These are phyloP conservation scores for Salix viminalis DNA, from an alignment of 345 rosid genomes.

Conservation along the genomic window DNA sequence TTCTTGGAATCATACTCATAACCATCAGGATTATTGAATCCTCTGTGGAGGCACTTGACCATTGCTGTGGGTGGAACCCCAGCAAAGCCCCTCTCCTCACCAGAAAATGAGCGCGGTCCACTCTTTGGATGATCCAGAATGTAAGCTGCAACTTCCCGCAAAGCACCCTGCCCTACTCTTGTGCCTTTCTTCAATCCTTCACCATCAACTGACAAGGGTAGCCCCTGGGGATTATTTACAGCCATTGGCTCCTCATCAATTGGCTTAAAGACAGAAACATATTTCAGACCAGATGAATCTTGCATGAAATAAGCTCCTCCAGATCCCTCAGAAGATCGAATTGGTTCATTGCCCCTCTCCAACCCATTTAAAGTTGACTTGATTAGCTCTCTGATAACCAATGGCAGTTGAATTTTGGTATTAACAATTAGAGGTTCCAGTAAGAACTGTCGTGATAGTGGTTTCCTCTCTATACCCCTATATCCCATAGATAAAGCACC, in stretches of 20 bases:
- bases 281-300: conserved; percentile 56
- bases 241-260: conserved; percentile 91
- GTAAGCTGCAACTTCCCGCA: conserved; percentile 88
- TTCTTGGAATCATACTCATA: conserved; percentile 36
- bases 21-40: conserved; percentile 63
- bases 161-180: conserved; percentile 70
- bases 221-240: conserved; percentile 66
- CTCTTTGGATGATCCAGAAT: conserved; percentile 64
- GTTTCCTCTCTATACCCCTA: conserved; percentile 20
- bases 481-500: conserved; percentile 10
- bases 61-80: conserved; percentile 82
- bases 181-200: conserved; percentile 92
- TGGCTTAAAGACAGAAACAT: conserved; percentile 76
- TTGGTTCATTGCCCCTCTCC: conserved; percentile 56
- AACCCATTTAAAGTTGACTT: conserved; percentile 60
- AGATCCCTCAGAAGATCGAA: conserved; percentile 65
- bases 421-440: conserved; percentile 57
- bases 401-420: conserved; percentile 38
- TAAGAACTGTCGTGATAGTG: conserved; percentile 29
- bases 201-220: conserved; percentile 55
- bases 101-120: conserved; percentile 31
- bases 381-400: conserved; percentile 48
- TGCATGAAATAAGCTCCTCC: conserved; percentile 91
- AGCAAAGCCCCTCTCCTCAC: conserved; percentile 56
- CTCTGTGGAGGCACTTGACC: conserved; percentile 74